Evolutionary conservation across 257 asterid species (phyloP).

Genomic region (Solanum chiquidenum): DNA sequence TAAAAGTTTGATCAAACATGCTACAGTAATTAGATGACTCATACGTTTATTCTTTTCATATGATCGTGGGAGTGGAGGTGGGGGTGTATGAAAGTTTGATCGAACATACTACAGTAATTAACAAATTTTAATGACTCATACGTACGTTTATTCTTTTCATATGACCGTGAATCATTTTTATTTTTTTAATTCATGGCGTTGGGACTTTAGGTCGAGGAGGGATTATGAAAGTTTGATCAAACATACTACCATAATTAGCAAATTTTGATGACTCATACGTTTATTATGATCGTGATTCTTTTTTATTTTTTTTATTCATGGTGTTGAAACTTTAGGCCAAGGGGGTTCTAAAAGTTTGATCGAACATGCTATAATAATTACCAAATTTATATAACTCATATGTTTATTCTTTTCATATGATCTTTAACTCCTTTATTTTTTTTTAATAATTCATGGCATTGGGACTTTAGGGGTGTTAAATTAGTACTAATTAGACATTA

Average conservation of each 20-base stretch:
- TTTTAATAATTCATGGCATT: background rate
- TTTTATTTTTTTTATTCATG: no score
- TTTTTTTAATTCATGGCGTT: background rate
- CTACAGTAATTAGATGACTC: background rate
- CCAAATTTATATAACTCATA: background rate
- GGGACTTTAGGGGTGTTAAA: background rate
- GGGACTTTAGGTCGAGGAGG: background rate
- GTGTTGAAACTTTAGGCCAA: no score
- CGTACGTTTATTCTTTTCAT: no score
- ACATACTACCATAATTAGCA: no score
- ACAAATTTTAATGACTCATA: no score
- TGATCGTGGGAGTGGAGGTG: no score
- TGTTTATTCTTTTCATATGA: background rate
- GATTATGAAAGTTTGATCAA: no score
- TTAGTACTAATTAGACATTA: background rate
- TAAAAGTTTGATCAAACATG: background rate
- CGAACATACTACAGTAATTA: no score
- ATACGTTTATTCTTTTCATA: background rate
- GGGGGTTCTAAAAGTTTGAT: fast-evolving
- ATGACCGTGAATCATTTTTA: background rate
- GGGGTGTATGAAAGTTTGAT: no score
- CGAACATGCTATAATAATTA: background rate
- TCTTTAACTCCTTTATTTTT: background rate
- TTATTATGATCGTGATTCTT: no score
- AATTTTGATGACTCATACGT: no score